Conservation (phyloP, 805 yeast genomes). For the Starmerella apicola region DNA sequence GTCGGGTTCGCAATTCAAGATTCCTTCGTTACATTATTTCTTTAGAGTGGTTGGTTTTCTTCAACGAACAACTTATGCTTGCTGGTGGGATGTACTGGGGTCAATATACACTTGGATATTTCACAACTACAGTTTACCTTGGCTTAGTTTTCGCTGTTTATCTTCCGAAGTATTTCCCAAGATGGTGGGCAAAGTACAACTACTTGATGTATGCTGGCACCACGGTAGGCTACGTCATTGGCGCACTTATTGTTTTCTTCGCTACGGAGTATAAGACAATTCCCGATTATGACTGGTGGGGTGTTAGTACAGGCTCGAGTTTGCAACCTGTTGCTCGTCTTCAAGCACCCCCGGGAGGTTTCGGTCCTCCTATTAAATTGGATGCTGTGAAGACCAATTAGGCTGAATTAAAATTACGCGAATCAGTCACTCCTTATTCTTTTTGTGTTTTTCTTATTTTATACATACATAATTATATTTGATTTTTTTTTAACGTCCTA, state of each 20-base stretch:
- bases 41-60: slow-evolving; percentile 26
- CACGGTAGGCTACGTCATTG: slow-evolving; percentile 50
- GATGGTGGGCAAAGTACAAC: slow-evolving; percentile 45
- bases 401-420: too few species aligned
- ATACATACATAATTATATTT: too few species aligned
- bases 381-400: too few species aligned
- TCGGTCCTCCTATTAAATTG: too few species aligned
- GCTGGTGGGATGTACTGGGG: slow-evolving; percentile 34
- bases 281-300: slow-evolving; percentile 50
- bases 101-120: slow-evolving; percentile 23
- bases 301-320: slow-evolving; percentile 31
- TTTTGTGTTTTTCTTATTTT: too few species aligned
- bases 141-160: slow-evolving; percentile 35
- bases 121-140: slow-evolving; percentile 17
- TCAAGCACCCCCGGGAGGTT: too few species aligned
- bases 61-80: slow-evolving; percentile 36
- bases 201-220: slow-evolving; percentile 45
- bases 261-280: slow-evolving; percentile 34
- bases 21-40: slow-evolving; percentile 10
- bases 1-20: slow-evolving; percentile 9
- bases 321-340: background rate
- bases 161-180: slow-evolving; percentile 36
- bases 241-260: slow-evolving; percentile 47
- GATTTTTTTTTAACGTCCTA: too few species aligned
- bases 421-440: too few species aligned